Conservation (phyloP, 768 basidiomycete genomes). For the Leccinum rimulosum region DNA sequence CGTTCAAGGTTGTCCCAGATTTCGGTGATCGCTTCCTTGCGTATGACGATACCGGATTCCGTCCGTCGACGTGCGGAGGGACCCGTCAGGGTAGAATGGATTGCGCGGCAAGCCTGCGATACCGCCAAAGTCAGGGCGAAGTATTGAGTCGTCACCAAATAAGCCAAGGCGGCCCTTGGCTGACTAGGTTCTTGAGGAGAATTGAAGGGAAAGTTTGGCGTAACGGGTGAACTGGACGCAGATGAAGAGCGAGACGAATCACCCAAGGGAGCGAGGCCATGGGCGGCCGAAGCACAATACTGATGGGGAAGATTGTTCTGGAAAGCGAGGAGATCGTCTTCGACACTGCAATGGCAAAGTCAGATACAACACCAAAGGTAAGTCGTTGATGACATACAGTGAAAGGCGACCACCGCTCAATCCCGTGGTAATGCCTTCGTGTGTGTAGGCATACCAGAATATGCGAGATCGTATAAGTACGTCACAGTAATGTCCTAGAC, state of each 20-base stretch:
- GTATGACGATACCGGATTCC: slow-evolving; percentile 50
- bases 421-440: slow-evolving; percentile 81
- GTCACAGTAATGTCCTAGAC: slow-evolving; percentile 55
- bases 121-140: slow-evolving; percentile 73
- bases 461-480: slow-evolving; percentile 67
- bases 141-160: slow-evolving; percentile 54
- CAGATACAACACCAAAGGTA: not conserved
- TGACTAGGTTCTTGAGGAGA: slow-evolving; percentile 24
- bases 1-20: slow-evolving; percentile 84
- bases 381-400: slow-evolving; percentile 50
- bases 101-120: slow-evolving; percentile 70
- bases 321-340: slow-evolving; percentile 75
- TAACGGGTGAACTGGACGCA: slow-evolving; percentile 18
- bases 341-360: slow-evolving; percentile 43
- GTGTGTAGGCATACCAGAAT: slow-evolving; percentile 87
- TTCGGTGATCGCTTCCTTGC: slow-evolving; percentile 62
- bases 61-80: slow-evolving; percentile 61
- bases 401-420: slow-evolving; percentile 82
- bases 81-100: slow-evolving; percentile 79
- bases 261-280: slow-evolving; percentile 33
- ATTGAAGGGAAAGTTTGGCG: slow-evolving; percentile 24
- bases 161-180: slow-evolving; percentile 40
- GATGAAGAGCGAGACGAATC: slow-evolving; percentile 36
- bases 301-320: slow-evolving; percentile 57
- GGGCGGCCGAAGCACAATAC: slow-evolving; percentile 29